Conservation (phyloP, 2,329 filamentous ascomycete species). For the Xylariaceae sp. region DNA sequence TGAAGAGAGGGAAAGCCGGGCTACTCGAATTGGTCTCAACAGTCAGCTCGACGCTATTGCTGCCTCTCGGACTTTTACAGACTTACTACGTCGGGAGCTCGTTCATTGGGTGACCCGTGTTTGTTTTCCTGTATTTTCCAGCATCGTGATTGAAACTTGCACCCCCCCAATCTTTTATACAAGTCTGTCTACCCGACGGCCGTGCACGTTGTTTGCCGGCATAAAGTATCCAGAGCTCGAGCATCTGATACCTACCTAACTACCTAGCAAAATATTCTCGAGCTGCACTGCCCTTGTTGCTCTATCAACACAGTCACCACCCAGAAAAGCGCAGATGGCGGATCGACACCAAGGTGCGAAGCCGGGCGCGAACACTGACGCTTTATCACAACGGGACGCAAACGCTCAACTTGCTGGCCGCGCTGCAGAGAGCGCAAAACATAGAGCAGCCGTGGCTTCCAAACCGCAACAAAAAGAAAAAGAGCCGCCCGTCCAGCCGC, state of each 20-base stretch:
- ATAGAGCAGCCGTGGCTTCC: constrained; percentile 42
- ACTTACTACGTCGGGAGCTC: constrained; percentile 11
- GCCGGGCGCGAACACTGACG: constrained; percentile 54
- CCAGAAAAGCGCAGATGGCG: constrained; percentile 36
- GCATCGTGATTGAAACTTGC: neutral
- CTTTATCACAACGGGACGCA: constrained; percentile 59
- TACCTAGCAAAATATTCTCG: constrained; percentile 6
- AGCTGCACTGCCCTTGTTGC: constrained; percentile 12
- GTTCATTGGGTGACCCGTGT: neutral
- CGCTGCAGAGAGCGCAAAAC: constrained; percentile 38
- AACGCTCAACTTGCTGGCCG: constrained; percentile 50
- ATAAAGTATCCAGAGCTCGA: constrained; percentile 1
- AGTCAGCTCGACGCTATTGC: constrained; percentile 12
- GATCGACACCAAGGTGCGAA: constrained; percentile 44
- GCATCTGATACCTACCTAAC: neutral
- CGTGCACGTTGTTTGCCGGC: neutral
- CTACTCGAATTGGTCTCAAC: constrained; percentile 3
- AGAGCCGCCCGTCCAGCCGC: constrained; percentile 62
- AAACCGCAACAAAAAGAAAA: constrained; percentile 48
- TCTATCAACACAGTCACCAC: constrained; percentile 7
- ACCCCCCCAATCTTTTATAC: neutral
- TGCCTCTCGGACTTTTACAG: constrained; percentile 19
- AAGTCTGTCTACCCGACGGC: neutral
- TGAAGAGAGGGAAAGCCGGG: constrained; percentile 4
- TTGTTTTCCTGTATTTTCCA: constrained; percentile 7